Evolutionary conservation across 1,284 basidiomycete genomes (phyloP), one percentile per base, ranked within the genome.

Genomic region (Somion occarium): DNA sequence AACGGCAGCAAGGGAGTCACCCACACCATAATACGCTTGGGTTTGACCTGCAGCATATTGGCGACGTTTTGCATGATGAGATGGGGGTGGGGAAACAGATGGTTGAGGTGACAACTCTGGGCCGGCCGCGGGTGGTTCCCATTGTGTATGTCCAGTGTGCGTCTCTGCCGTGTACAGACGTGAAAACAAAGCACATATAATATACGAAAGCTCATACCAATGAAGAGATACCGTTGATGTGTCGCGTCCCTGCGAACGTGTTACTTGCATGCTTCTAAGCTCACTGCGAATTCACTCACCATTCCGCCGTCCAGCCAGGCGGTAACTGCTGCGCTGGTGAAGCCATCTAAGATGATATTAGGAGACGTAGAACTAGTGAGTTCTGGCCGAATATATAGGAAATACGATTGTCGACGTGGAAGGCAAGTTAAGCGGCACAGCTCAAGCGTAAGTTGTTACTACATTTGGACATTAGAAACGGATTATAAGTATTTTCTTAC

Each of bases 1-100:
- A 12, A 64, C 62, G 41, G 79, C 77, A 24, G 67, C 62, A 45
- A 71, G 57, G 11, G 63, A 61, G 30, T 78, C 75, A 24, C 56
- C 57, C 19, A 72, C 65, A 27, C 87, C 85, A 58, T 90, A 90
- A 68, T 94, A 94, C 2, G 82, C 87, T 63, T 93, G 88, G 2
- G 90, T 91, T 69, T 94, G 90, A 11, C 88, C 91, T 4, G 89
- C 83, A 45, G 93, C 93, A 69, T 96, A 96, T 68, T 94, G 91
- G 47, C 93, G 84, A 59, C 92, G 82, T 72, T 91, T 93, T 23
- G 74, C 69, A 26, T 75, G 71, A 18, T 61, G 63, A 23, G 52
- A 53, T 52, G 59, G 66, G 27, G 56, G 72, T 39, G 72, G 75
- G 23, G 72, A 72, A 22, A 58, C 69, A 15, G 71, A 62, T 1